A percentile compares a stretch with the other conserved stretches of the same genome.
phyloP scores from a whole-genome alignment of 352 stramenopile genomes.

The Globisporangium lucens region DNA sequence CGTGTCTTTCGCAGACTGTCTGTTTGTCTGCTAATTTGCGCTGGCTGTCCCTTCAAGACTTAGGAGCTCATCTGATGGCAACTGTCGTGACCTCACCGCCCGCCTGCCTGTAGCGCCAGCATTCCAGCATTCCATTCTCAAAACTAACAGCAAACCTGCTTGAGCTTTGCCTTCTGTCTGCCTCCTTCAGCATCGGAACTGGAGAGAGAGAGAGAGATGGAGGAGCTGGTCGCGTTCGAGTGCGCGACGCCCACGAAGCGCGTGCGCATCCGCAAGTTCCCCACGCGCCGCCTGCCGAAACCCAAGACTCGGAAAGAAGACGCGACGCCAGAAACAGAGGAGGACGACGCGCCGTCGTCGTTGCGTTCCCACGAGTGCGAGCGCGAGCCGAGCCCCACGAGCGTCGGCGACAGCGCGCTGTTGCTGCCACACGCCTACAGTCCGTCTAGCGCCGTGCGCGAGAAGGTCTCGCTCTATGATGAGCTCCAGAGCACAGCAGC shows the following conservation, averaged over 20 bases:
- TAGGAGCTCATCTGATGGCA: background rate
- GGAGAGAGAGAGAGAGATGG: background rate
- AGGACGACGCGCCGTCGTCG: background rate
- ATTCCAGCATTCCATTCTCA: background rate
- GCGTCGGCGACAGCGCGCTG: background rate
- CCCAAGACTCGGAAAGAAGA: background rate
- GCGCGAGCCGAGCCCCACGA: background rate
- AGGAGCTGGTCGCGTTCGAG: background rate
- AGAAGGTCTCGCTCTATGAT: background rate
- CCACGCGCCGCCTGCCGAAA: constrained; percentile 1
- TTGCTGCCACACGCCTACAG: background rate
- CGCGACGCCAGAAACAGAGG: background rate
- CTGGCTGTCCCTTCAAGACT: background rate
- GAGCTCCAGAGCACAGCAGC: background rate
- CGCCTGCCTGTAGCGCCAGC: background rate
- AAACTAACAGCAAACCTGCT: background rate
- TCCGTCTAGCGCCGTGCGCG: background rate
- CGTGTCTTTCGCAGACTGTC: background rate
- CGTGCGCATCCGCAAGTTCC: constrained; percentile 14
- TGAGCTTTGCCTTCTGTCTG: background rate
- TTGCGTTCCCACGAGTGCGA: background rate
- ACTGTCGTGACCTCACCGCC: background rate
- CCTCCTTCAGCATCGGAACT: background rate
- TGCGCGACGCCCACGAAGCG: constrained; percentile 6
- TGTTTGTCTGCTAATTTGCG: background rate